Conservation (phyloP, 1,284 basidiomycete genomes). For the Fomitopsis schrenkii region DNA sequence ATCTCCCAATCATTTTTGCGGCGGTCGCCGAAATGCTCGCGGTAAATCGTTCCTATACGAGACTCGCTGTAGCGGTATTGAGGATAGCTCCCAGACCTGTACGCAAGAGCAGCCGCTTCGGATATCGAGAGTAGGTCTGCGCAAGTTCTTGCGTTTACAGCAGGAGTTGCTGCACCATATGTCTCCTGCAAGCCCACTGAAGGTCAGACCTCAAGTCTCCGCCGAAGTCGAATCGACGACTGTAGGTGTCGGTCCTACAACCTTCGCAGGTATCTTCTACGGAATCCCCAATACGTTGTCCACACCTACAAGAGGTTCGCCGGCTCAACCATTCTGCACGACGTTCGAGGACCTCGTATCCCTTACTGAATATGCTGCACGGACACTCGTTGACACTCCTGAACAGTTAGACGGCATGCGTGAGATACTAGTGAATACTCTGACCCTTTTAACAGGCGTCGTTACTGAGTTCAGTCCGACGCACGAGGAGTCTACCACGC, state of each 20-base stretch:
- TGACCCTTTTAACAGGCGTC: slow-evolving; percentile 49
- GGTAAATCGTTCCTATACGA: slow-evolving; percentile 35
- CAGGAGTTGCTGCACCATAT: slow-evolving; percentile 52
- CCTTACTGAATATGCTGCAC: slow-evolving; percentile 44
- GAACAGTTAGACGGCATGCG: slow-evolving; percentile 31
- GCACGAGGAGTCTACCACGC: slow-evolving; percentile 16
- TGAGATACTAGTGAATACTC: slow-evolving; percentile 44
- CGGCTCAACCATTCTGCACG: slow-evolving; percentile 48
- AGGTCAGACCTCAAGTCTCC: slow-evolving; percentile 44
- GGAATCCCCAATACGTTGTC: slow-evolving; percentile 34
- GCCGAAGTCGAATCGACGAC: slow-evolving; percentile 27
- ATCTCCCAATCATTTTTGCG: slow-evolving; percentile 75
- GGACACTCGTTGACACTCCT: slow-evolving; percentile 29
- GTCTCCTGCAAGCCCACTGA: slow-evolving; percentile 41
- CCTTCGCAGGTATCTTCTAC: slow-evolving; percentile 61
- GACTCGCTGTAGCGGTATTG: background rate
- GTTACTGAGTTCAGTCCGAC: slow-evolving; percentile 37
- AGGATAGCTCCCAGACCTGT: slow-evolving; percentile 32
- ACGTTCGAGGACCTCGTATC: slow-evolving; percentile 50
- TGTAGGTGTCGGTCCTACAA: slow-evolving; percentile 36
- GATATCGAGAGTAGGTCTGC: slow-evolving; percentile 31
- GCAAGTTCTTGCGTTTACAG: slow-evolving; percentile 46
- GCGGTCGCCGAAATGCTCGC: slow-evolving; percentile 60
- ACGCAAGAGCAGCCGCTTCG: slow-evolving; percentile 33
- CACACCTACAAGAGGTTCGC: slow-evolving; percentile 17